Percentiles rank a stretch among this genome's conserved stretches.
Conservation (phyloP, 169 alveolate genomes). For the Plasmodium sp. region DNA sequence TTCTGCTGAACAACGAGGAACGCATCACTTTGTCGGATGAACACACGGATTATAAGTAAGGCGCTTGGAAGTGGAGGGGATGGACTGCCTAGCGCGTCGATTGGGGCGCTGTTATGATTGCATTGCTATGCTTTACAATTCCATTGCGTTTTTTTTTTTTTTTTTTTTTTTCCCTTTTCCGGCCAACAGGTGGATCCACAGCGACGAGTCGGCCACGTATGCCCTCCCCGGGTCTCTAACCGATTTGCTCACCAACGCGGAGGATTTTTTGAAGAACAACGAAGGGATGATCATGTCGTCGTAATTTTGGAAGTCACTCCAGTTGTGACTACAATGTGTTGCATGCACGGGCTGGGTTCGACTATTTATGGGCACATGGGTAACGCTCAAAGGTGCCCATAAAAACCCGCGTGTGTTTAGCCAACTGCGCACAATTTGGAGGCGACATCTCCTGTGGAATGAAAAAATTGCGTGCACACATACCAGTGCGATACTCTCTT, state of each 20-base stretch:
- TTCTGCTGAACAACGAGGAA: slow-evolving; percentile 71
- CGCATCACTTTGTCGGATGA: slow-evolving; percentile 80
- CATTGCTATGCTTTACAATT: not conserved
- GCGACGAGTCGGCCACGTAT: not conserved
- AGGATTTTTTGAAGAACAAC: slow-evolving; percentile 20
- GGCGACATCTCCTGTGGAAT: not conserved
- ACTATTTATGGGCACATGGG: not conserved
- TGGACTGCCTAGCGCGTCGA: not conserved
- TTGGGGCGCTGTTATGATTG: not conserved
- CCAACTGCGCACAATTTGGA: not conserved
- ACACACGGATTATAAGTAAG: slow-evolving; percentile 82
- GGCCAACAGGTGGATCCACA: slow-evolving; percentile 34
- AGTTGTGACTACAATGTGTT: not conserved
- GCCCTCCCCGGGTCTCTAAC: slow-evolving; percentile 27
- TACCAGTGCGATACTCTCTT: not conserved
- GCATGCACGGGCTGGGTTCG: not conserved
- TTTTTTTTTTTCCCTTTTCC: not conserved
- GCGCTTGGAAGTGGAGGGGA: not conserved
- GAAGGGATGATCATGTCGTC: not conserved
- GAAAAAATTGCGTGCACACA: not conserved
- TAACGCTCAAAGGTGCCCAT: not conserved
- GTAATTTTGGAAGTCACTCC: not conserved
- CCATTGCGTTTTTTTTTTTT: not conserved
- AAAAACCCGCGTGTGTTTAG: not conserved
- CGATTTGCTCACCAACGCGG: slow-evolving; percentile 31